Evolutionary conservation across 768 basidiomycete species (phyloP).

Genomic region (Kwoniella heveanensis): DNA sequence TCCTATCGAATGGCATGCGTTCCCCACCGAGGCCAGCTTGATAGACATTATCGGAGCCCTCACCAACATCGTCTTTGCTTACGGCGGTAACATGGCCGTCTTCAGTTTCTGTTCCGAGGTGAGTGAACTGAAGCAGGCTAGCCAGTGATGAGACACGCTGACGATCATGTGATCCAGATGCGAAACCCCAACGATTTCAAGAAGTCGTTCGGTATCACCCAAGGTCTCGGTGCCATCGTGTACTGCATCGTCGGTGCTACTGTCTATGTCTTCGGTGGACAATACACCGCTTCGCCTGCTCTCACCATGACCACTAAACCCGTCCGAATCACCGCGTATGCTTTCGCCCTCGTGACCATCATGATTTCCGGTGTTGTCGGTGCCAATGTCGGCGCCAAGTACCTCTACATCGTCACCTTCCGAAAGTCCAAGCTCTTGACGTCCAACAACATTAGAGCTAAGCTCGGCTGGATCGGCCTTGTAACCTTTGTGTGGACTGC

Average conservation of each 20-base stretch:
- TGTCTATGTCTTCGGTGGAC: slow-evolving; percentile 40
- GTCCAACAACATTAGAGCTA: slow-evolving; percentile 28
- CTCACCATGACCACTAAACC: slow-evolving; percentile 37
- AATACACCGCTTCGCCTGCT: slow-evolving; percentile 37
- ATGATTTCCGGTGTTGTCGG: slow-evolving; percentile 38
- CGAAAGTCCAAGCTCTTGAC: slow-evolving; percentile 37
- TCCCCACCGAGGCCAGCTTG: slow-evolving; percentile 28
- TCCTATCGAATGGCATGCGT: slow-evolving; percentile 35
- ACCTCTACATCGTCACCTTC: slow-evolving; percentile 31
- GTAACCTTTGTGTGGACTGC: slow-evolving; percentile 35
- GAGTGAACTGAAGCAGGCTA: too few species aligned
- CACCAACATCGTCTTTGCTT: slow-evolving; percentile 41
- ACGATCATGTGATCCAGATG: slow-evolving; percentile 21
- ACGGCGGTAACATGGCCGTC: slow-evolving; percentile 40
- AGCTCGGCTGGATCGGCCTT: slow-evolving; percentile 30
- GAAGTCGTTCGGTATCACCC: slow-evolving; percentile 39
- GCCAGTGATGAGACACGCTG: too few species aligned
- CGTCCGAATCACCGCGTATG: slow-evolving; percentile 32
- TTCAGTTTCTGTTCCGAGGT: slow-evolving; percentile 41
- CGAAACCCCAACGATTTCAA: slow-evolving; percentile 39
- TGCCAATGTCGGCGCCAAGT: slow-evolving; percentile 41
- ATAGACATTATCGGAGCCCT: slow-evolving; percentile 40
- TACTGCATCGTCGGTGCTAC: slow-evolving; percentile 34
- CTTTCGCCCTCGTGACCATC: slow-evolving; percentile 34
- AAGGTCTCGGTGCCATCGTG: slow-evolving; percentile 22